phyloP scores from a whole-genome alignment of 1,284 basidiomycete species.

The Cryptococcus neoformans region DNA sequence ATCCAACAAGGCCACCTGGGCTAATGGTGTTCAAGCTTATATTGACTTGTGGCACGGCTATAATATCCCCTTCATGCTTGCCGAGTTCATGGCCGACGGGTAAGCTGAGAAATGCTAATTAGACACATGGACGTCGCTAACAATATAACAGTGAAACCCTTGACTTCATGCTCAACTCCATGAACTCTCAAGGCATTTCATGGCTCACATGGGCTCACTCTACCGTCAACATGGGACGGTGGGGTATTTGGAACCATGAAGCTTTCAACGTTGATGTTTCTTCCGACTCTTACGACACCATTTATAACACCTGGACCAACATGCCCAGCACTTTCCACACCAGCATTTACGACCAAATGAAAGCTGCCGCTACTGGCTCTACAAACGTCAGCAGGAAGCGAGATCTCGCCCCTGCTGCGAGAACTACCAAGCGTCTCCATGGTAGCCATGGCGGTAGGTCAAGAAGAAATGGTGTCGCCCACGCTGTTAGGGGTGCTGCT shows the following conservation, averaged over 20 bases:
- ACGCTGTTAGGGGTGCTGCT: constrained; percentile 8
- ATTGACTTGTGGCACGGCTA: constrained; percentile 22
- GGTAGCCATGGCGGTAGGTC: constrained; percentile 15
- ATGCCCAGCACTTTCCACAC: constrained; percentile 16
- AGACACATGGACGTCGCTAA: not conserved
- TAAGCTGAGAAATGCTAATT: not conserved
- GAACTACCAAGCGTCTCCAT: constrained; percentile 5
- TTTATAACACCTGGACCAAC: constrained; percentile 26
- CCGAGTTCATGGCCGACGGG: constrained; percentile 37
- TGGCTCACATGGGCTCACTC: constrained; percentile 34
- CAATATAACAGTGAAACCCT: constrained; percentile 18
- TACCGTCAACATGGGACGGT: constrained; percentile 31
- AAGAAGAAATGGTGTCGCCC: constrained; percentile 10
- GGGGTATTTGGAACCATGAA: constrained; percentile 34
- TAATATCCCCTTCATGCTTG: constrained; percentile 29
- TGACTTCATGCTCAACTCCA: constrained; percentile 25
- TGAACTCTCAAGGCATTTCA: constrained; percentile 23
- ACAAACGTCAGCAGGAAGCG: constrained; percentile 5
- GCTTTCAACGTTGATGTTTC: constrained; percentile 24
- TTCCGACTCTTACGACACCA: constrained; percentile 27
- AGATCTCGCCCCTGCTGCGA: not conserved
- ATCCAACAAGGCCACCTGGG: constrained; percentile 19
- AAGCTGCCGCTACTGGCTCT: constrained; percentile 16
- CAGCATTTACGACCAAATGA: constrained; percentile 20
- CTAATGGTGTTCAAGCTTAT: constrained; percentile 14